These are phyloP conservation scores for Trichophyton schoenleinii DNA, from an alignment of 2,329 filamentous ascomycete species.

Conservation along the genomic window DNA sequence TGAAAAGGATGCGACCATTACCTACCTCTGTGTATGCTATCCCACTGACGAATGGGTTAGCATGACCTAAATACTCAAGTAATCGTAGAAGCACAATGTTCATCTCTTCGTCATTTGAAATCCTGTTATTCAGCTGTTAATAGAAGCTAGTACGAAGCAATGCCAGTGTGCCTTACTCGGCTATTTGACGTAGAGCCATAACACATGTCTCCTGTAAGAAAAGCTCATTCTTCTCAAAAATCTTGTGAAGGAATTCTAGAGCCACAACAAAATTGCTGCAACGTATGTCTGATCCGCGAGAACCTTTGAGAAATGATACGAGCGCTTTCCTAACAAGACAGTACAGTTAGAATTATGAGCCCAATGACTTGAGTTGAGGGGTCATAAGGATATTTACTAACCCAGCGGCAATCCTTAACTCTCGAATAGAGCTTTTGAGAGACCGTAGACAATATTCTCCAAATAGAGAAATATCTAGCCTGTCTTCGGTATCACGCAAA, in stretches of 20 bases:
- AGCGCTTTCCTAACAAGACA: constrained; percentile 44
- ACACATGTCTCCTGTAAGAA: constrained; percentile 72
- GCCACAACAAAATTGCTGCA: constrained; percentile 56
- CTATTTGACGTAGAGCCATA: constrained; percentile 73
- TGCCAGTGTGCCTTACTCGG: constrained; percentile 39
- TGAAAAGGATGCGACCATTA: constrained; percentile 4
- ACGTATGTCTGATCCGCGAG: constrained; percentile 37
- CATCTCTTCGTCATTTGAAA: constrained; percentile 67
- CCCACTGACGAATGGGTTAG: constrained; percentile 64
- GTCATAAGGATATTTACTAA: constrained; percentile 20
- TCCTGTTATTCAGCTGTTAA: constrained; percentile 30
- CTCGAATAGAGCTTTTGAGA: constrained; percentile 69
- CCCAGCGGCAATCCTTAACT: constrained; percentile 71
- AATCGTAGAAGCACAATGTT: constrained; percentile 75
- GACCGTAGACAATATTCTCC: constrained; percentile 74
- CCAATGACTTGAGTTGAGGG: no score
- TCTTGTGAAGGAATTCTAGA: constrained; percentile 56
- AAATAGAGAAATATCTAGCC: constrained; percentile 53
- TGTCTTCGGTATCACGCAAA: constrained; percentile 45
- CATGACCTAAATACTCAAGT: constrained; percentile 74
- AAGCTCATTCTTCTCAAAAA: constrained; percentile 56
- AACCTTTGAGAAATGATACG: constrained; percentile 49
- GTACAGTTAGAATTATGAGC: background rate
- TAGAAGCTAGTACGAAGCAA: background rate
- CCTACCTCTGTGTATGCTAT: constrained; percentile 70